Evolutionary conservation across 371 early-diverging fungal genomes (phyloP), one percentile per base, ranked within the genome.

Genomic region (Parasitella parasitica): DNA sequence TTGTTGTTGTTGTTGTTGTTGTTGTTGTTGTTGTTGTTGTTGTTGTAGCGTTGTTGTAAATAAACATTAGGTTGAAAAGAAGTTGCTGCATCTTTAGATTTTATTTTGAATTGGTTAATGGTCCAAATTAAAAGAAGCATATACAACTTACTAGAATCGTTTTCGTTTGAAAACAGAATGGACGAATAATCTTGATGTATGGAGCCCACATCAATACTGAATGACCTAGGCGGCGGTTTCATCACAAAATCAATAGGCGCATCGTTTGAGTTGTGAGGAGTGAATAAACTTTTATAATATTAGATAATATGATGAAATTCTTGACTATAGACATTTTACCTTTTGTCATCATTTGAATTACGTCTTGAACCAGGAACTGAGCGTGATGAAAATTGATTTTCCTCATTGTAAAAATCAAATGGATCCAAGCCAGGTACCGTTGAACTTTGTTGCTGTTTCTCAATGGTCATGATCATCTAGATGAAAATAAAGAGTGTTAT

Each of bases 281-380:
- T 41, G 41, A 41, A 41, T 18, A 20, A 41, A 18, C 41, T 41
- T 20, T 18, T 41, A 8, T 18, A 8, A 20, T 18, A 41, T 41
- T 41, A 41, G 41, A 41, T 6, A 18, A 41, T 41, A 41, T 41
- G 41, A 41, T 41, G 41, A 41, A 18, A 41, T 41, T 41, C 41
- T 41, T 41, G 20, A 36, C 5, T 59, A 24, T 26, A 24, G n/a
- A 50, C n/a, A n/a, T 11, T 8, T 35, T 54, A 38, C 53, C 39
- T 53, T 18, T 64, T 64, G 18, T 64, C 58, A 24, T 70, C 72
- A 50, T 58, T 70, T 9, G 79, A 79, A 60, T 75, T 76, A 16
- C 71, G 71, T 16, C 73, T 58, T 34, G 78, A 76, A 49, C 60
- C 73, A 55, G 78, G 75, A 2, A 75, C 63, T 27, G 78, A 75